Conservation (phyloP, 768 basidiomycete genomes). For the Kwoniella europaea region DNA sequence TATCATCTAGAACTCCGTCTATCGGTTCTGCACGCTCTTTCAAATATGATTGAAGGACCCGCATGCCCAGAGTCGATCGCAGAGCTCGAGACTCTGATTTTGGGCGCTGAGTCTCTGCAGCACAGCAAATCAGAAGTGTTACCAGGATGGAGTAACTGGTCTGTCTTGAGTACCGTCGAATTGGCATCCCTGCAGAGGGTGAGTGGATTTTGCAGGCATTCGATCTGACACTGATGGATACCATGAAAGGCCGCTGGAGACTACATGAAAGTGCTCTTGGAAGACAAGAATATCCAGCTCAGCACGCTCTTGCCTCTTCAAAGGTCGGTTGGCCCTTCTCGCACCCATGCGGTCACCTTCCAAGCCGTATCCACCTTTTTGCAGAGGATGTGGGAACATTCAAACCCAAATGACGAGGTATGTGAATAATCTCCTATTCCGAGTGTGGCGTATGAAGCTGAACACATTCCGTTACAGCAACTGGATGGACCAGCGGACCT, state of each 20-base stretch:
- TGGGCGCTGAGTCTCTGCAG: no score
- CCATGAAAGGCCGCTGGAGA: not conserved
- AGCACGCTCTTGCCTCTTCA: slow-evolving; percentile 9
- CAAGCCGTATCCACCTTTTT: slow-evolving; percentile 20
- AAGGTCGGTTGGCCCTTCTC: not conserved
- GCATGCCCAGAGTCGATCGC: slow-evolving; percentile 2
- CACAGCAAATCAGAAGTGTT: not conserved
- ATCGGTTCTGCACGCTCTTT: slow-evolving; percentile 27
- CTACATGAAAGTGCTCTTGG: not conserved
- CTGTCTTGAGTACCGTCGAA: slow-evolving; percentile 18
- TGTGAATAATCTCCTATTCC: not conserved
- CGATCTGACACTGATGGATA: not conserved
- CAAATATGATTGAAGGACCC: slow-evolving; percentile 5
- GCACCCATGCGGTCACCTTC: slow-evolving; percentile 12
- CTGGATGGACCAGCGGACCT: slow-evolving; percentile 48
- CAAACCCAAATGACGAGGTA: slow-evolving; percentile 20
- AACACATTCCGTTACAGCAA: not conserved
- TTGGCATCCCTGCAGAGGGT: slow-evolving; percentile 19
- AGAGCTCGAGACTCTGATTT: slow-evolving; percentile 18
- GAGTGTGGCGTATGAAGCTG: not conserved
- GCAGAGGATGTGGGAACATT: slow-evolving; percentile 28
- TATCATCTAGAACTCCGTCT: slow-evolving; percentile 19
- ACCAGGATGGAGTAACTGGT: slow-evolving; percentile 26
- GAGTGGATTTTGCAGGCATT: slow-evolving; percentile 2
- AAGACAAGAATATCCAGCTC: slow-evolving; percentile 10